Base-by-base conservation (phyloP, 768 basidiomycete genomes). In the Guyanaporus albipodus region DNA sequence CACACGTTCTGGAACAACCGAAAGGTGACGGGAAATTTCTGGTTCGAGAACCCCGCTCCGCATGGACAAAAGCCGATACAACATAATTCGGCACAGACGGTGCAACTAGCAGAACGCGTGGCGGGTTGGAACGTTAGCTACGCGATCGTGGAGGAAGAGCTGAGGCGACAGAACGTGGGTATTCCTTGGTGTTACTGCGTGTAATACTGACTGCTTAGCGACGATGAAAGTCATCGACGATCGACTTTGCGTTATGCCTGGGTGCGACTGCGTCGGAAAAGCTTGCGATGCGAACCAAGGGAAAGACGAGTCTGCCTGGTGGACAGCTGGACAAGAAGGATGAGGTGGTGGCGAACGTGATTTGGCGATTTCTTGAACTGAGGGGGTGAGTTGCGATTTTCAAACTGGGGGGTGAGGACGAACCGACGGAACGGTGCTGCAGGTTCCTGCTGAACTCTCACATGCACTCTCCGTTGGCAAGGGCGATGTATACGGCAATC, bases 361-460 rank as follows among this genome's bases (percentile, higher is more conserved):
- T 99, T 45, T 97, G 94, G 94, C 82, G 95, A 43, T 97, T 98
- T 79, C 78, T 99, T 46, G 95, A 97, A 66, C 73, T 97, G 48
- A 75, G 96, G 68, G 92, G 93, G 94, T 95, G 68, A 63, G 48
- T 53, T 46, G 31, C 21, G 7, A 17, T 38, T 14, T 38, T 53
- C 52, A 8, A n/a, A 48, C n/a, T 38, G 46, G 41, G 28, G 9
- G 28, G 15, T 26, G 28, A 29, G 15, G 46, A 19, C 27, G 52
- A 14, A 46, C 54, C 35, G 44, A 55, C 26, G 38, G 44, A 28
- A 33, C 51, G 51, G 35, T 17, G 46, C 44, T 44, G 49, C 59
- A 96, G 94, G 55, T 96, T 97, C 77, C 75, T 96, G 47, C 69
- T 87, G 52, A 90, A 89, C 63, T 79, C 85, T 4, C 95, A 98